phyloP scores from a whole-genome alignment of 176 grass and related monocot species.

The Secale cereale region DNA sequence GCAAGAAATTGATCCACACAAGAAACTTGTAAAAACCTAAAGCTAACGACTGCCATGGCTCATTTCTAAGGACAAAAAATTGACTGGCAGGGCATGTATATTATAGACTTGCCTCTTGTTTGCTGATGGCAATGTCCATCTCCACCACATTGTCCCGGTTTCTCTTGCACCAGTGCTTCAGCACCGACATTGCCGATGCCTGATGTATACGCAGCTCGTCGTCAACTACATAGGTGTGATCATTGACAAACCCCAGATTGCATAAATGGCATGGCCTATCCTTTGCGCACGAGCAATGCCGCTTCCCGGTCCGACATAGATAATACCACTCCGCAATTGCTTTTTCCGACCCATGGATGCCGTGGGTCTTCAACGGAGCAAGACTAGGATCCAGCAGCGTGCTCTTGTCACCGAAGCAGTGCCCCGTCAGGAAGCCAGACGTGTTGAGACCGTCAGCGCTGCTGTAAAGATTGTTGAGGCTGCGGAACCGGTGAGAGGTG shows the following conservation, averaged over 20 bases:
- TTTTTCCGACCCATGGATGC: neutral
- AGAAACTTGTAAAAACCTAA: too few relatives aligned
- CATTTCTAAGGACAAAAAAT: neutral
- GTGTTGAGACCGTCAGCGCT: neutral
- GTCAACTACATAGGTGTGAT: neutral
- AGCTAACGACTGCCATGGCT: neutral
- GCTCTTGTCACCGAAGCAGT: neutral
- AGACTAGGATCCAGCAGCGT: neutral
- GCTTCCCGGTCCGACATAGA: neutral
- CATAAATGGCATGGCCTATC: neutral
- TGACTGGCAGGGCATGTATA: neutral
- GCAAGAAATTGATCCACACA: neutral
- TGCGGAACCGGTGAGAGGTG: neutral
- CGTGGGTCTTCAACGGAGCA: neutral
- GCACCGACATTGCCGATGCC: neutral
- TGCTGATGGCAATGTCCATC: neutral
- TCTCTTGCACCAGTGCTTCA: neutral
- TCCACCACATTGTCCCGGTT: neutral
- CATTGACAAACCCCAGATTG: neutral
- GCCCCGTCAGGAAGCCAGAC: neutral
- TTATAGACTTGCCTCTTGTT: neutral
- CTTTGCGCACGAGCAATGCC: neutral
- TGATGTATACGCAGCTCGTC: neutral
- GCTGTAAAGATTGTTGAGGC: neutral
- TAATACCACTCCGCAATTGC: neutral